A percentile compares a stretch with the other conserved stretches of the same genome.
phyloP scores from a whole-genome alignment of 495 filamentous ascomycete genomes.

The Neurospora africana region DNA sequence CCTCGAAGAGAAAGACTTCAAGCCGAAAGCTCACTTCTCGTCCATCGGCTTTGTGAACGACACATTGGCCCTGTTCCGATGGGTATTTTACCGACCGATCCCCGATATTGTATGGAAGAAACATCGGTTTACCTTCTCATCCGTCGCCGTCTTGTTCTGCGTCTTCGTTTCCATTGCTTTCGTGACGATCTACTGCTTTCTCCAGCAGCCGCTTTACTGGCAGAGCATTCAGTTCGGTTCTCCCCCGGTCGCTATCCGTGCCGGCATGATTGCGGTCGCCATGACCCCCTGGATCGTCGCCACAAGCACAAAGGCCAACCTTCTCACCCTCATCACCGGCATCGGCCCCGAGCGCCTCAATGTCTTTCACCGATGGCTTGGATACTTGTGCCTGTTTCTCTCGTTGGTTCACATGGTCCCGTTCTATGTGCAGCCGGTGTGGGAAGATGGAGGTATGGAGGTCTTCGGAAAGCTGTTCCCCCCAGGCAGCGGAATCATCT shows the following conservation, averaged over 20 bases:
- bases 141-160: conserved; percentile 55
- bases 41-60: conserved; percentile 64
- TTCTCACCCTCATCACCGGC: conserved; percentile 75
- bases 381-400: conserved; percentile 78
- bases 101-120: conserved; percentile 54
- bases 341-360: conserved; percentile 89
- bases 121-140: conserved; percentile 62
- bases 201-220: conserved; percentile 79
- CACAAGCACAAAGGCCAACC: conserved; percentile 81
- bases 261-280: conserved; percentile 88
- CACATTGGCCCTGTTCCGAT: conserved; percentile 64
- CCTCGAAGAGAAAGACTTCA: conserved; percentile 40
- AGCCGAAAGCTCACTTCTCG: conserved; percentile 57
- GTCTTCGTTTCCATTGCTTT: conserved; percentile 57
- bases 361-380: conserved; percentile 85
- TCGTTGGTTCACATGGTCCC: conserved; percentile 75
- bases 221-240: conserved; percentile 74
- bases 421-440: conserved; percentile 81
- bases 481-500: conserved; percentile 53
- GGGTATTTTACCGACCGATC: conserved; percentile 76
- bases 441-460: conserved; percentile 59
- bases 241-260: conserved; percentile 77
- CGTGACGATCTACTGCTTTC: conserved; percentile 67
- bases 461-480: conserved; percentile 58
- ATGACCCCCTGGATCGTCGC: conserved; percentile 92